Percentiles rank a stretch among this genome's conserved stretches.
Conservation (phyloP, 192 early-diverging fungal genomes). For the Coemansia sp. region DNA sequence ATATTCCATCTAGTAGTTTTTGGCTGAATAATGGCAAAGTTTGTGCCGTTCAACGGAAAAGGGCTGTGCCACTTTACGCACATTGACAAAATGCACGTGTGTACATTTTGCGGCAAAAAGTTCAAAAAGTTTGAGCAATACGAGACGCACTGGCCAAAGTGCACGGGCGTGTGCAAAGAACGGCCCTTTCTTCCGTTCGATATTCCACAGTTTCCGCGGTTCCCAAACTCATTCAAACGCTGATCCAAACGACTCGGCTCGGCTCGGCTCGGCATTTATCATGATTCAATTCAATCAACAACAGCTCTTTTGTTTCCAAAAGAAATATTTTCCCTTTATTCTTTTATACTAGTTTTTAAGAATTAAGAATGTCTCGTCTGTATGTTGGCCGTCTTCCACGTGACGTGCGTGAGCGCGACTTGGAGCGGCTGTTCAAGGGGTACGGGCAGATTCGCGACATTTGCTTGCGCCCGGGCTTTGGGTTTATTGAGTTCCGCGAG, state of each 20-base stretch:
- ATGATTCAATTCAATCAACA: too few species aligned
- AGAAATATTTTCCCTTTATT: background rate
- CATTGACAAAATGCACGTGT: conserved; percentile 19
- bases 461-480: conserved; percentile 80
- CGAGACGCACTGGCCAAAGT: conserved; percentile 50
- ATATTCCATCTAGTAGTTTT: too few species aligned
- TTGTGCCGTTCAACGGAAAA: conserved; percentile 46
- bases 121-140: conserved; percentile 29
- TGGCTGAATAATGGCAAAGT: conserved; percentile 31
- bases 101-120: conserved; percentile 38
- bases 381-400: conserved; percentile 82
- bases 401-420: conserved; percentile 79
- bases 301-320: conserved; percentile 2
- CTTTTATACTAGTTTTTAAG: too few species aligned
- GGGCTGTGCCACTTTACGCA: conserved; percentile 36
- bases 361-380: conserved; percentile 50
- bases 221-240: conserved; percentile 27
- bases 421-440: conserved; percentile 76
- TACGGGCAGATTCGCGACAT: conserved; percentile 84
- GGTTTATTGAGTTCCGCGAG: conserved; percentile 92
- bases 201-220: conserved; percentile 21
- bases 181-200: conserved; percentile 25
- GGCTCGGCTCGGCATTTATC: conserved; percentile 7
- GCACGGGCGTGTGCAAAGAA: conserved; percentile 50
- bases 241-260: background rate